phyloP scores from a whole-genome alignment of 768 basidiomycete species.

The Phaffia australis region DNA sequence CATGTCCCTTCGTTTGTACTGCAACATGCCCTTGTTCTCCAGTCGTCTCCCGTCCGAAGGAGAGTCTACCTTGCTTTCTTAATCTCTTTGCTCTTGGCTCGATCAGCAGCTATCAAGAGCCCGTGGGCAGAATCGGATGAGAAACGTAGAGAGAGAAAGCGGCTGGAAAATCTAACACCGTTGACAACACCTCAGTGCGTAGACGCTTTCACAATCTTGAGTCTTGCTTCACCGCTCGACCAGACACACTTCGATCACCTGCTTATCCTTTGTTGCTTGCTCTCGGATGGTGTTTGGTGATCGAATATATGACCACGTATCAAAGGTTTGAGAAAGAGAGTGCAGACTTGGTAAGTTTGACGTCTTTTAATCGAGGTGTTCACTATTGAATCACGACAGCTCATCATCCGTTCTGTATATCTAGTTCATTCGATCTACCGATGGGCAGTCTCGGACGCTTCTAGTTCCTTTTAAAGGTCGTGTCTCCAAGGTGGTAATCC shows the following conservation, averaged over 20 bases:
- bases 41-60: too few species aligned
- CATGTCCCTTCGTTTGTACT: too few species aligned
- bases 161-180: constrained; percentile 41
- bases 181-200: constrained; percentile 23
- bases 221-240: too few species aligned
- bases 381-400: background rate
- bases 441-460: constrained; percentile 51
- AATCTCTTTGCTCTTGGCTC: too few species aligned
- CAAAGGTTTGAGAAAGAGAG: constrained; percentile 36
- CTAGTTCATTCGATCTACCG: constrained; percentile 50
- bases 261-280: background rate
- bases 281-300: background rate
- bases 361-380: background rate
- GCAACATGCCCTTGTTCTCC: too few species aligned
- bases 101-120: background rate
- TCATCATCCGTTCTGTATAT: background rate
- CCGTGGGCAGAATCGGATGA: constrained; percentile 25
- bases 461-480: constrained; percentile 56
- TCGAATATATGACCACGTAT: constrained; percentile 33
- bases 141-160: constrained; percentile 30
- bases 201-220: too few species aligned
- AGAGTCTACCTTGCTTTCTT: too few species aligned
- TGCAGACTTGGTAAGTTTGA: constrained; percentile 35
- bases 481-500: constrained; percentile 51
- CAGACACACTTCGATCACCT: too few species aligned